phyloP scores from a whole-genome alignment of 192 early-diverging fungal genomes.

The Coemansia sp. region DNA sequence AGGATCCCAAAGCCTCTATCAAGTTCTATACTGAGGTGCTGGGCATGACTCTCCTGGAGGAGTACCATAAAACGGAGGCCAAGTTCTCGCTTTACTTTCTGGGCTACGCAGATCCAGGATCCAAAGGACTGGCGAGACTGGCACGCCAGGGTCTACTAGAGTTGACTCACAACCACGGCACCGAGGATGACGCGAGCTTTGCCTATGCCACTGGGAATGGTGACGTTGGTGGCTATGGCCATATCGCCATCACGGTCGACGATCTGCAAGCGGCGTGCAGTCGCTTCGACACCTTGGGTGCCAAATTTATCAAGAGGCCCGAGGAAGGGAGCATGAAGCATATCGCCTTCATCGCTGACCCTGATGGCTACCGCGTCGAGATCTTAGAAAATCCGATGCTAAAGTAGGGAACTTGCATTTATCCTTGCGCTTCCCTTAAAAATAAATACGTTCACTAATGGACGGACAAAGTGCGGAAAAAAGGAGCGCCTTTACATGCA shows the following conservation, averaged over 20 bases:
- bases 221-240: constrained; percentile 77
- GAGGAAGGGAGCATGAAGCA: constrained; percentile 76
- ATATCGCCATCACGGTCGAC: constrained; percentile 80
- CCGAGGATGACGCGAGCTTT: constrained; percentile 65
- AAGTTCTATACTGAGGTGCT: constrained; percentile 74
- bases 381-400: constrained; percentile 50
- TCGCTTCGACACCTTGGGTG: constrained; percentile 68
- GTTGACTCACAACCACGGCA: constrained; percentile 86
- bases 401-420: constrained; percentile 1
- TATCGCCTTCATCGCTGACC: constrained; percentile 83
- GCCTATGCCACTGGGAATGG: constrained; percentile 71
- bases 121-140: constrained; percentile 53
- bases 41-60: constrained; percentile 67
- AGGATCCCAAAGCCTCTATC: constrained; percentile 74
- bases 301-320: constrained; percentile 75
- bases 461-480: constrained; percentile 6
- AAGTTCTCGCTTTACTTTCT: constrained; percentile 76
- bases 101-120: constrained; percentile 61
- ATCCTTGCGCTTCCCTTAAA: neutral
- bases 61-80: constrained; percentile 29
- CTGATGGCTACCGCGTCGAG: constrained; percentile 85
- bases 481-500: neutral
- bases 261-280: constrained; percentile 74
- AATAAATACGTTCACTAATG: neutral
- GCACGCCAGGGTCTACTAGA: constrained; percentile 72